These are phyloP conservation scores for Verruconis gallopava DNA, from an alignment of 2,329 filamentous ascomycete genomes.

Conservation along the genomic window DNA sequence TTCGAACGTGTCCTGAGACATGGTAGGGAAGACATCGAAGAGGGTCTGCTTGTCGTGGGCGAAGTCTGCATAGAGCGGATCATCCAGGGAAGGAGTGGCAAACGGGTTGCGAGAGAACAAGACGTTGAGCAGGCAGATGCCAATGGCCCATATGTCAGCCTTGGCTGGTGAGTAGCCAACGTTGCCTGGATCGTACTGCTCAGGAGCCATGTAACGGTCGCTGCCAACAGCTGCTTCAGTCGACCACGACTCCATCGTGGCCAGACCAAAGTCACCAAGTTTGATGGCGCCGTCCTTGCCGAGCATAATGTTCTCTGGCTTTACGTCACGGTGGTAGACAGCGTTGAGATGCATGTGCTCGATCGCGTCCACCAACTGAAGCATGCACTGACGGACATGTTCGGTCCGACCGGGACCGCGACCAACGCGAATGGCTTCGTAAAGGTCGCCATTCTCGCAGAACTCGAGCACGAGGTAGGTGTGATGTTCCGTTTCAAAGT, in stretches of 20 bases:
- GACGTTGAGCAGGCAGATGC: slow-evolving; percentile 91
- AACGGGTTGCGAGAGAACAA: slow-evolving; percentile 96
- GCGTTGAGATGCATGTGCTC: slow-evolving; percentile 83
- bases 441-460: slow-evolving; percentile 88
- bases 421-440: slow-evolving; percentile 86
- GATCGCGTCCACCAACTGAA: slow-evolving; percentile 81
- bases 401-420: slow-evolving; percentile 87
- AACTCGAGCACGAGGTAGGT: slow-evolving; percentile 89
- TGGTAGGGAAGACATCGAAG: slow-evolving; percentile 95
- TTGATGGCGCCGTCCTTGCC: slow-evolving; percentile 81
- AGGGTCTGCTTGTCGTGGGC: slow-evolving; percentile 86
- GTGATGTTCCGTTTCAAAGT: slow-evolving; percentile 85
- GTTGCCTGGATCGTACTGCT: slow-evolving; percentile 84
- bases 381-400: slow-evolving; percentile 94
- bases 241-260: slow-evolving; percentile 80
- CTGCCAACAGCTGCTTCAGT: slow-evolving; percentile 90
- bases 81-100: slow-evolving; percentile 76
- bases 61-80: slow-evolving; percentile 87
- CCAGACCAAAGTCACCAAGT: slow-evolving; percentile 89
- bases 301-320: slow-evolving; percentile 98
- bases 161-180: slow-evolving; percentile 84
- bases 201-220: slow-evolving; percentile 97
- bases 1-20: slow-evolving; percentile 97
- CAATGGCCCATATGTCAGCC: slow-evolving; percentile 94
- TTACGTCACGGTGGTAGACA: slow-evolving; percentile 95